Conservation (phyloP, 495 filamentous ascomycete species). For the Penicillium nucicola region DNA sequence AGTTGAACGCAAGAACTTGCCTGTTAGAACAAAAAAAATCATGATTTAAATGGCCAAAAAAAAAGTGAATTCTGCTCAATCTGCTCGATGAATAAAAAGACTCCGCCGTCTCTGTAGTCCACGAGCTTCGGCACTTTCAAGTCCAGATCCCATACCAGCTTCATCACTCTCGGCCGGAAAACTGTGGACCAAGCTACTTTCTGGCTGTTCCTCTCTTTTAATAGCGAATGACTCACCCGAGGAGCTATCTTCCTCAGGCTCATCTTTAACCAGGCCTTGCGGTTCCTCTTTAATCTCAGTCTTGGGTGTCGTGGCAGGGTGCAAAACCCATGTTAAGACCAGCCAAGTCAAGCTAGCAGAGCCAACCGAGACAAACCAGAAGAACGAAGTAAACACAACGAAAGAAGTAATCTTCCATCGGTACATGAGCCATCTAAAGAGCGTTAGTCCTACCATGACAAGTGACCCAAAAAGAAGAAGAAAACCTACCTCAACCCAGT, state of each 20-base stretch:
- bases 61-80: constrained; percentile 6
- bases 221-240: constrained; percentile 10
- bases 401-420: constrained; percentile 68
- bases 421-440: constrained; percentile 74
- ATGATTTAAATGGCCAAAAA: not conserved
- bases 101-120: constrained; percentile 37
- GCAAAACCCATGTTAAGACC: constrained; percentile 38
- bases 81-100: constrained; percentile 21
- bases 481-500: constrained; percentile 58
- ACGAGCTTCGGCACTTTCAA: constrained; percentile 30
- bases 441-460: constrained; percentile 9
- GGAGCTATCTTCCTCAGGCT: constrained; percentile 17
- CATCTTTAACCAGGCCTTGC: constrained; percentile 28
- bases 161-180: constrained; percentile 12
- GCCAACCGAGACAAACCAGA: constrained; percentile 71
- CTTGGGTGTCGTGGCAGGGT: constrained; percentile 12
- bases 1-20: no score
- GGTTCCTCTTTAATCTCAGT: constrained; percentile 26
- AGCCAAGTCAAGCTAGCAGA: constrained; percentile 60
- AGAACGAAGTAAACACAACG: constrained; percentile 59
- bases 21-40: no score
- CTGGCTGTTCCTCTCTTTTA: constrained; percentile 26
- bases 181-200: constrained; percentile 17
- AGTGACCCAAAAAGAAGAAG: not conserved
- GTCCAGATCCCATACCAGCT: constrained; percentile 29